Base-by-base conservation (phyloP, 2,329 filamentous ascomycete genomes). In the Falciphora oryzae region DNA sequence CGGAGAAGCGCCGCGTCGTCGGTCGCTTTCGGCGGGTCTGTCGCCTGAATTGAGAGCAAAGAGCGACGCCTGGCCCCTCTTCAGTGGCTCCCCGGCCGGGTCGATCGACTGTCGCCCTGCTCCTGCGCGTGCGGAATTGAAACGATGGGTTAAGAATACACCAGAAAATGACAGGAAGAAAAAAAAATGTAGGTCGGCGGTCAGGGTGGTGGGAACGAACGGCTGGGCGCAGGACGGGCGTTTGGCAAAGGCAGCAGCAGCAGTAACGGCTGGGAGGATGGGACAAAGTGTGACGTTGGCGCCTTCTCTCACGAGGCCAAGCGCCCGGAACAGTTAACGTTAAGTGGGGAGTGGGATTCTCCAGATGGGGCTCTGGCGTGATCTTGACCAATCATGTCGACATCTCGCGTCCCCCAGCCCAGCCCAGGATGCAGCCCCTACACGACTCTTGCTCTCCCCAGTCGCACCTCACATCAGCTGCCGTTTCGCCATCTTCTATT, bases 281-380 rank as follows among this genome's bases (percentile, higher is more conserved):
- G 59, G 32, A 44, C 59, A 61, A 14, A 44, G 59, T 61, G 59
- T 61, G 59, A 61, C 59, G 59, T 61, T 61, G 22, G 22, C 44
- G 44, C 7, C 44, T 50, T 53, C n/a, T 53, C 44, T 53, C 44
- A 53, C 44, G 44, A 53, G 38, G 44, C 44, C 44, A 53, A 53
- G 44, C 44, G 44, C 44, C n/a, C 7, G 8, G 44, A 53, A 25
- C 7, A 61, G 32, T 25, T 28, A 27, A 25, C n/a, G 59, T 35
- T 44, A 27, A 50, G 59, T 35, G 27, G 44, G 25, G 44, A 28
- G n/a, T 35, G 32, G 31, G 59, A 16, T 13, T 22, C 11, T 16
- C 0, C 4, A 11, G 28, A 6, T 44, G 59, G 59, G 32, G 1
- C 59, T 38, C 28, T 61, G 59, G 59, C 32, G 32, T 61, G 28